These are phyloP conservation scores for Nannochloropsis salina DNA, from an alignment of 108 stramenopile genomes.

Conservation along the genomic window DNA sequence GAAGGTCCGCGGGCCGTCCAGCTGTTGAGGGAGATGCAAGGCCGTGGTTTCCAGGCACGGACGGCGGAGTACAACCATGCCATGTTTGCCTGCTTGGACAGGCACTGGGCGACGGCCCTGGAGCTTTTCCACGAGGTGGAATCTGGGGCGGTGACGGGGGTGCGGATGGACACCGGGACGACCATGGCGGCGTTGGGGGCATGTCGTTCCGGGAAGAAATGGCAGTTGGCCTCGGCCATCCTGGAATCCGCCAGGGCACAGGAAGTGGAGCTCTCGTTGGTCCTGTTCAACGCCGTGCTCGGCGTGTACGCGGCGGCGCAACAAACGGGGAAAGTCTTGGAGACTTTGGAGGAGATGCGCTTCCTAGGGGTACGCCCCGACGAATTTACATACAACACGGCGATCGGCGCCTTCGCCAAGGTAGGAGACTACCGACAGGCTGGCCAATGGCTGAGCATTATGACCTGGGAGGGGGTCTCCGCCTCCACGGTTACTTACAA, in stretches of 20 bases:
- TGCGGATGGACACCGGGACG: not conserved
- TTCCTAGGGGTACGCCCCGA: not conserved
- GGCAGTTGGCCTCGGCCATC: not conserved
- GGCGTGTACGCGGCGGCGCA: not conserved
- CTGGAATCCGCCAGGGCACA: not conserved
- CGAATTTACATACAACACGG: not conserved
- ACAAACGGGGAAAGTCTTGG: not conserved
- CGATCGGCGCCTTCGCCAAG: not conserved
- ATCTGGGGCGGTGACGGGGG: not conserved
- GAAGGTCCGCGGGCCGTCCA: not conserved
- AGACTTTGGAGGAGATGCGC: not conserved
- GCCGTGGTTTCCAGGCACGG: not conserved
- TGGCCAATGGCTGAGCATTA: not conserved
- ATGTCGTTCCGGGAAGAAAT: not conserved
- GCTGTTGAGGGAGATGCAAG: constrained; percentile 19
- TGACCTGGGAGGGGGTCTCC: not conserved
- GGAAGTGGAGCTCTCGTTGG: constrained; percentile 2
- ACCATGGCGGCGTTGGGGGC: not conserved
- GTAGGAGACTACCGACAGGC: not conserved
- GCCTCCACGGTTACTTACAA: not conserved
- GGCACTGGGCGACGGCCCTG: not conserved
- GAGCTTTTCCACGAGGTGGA: not conserved
- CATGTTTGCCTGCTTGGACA: constrained; percentile 17
- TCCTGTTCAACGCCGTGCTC: not conserved
- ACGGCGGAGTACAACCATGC: not conserved